These are phyloP conservation scores for Hyaloperonospora brassicae DNA, from an alignment of 352 stramenopile genomes.

Conservation along the genomic window DNA sequence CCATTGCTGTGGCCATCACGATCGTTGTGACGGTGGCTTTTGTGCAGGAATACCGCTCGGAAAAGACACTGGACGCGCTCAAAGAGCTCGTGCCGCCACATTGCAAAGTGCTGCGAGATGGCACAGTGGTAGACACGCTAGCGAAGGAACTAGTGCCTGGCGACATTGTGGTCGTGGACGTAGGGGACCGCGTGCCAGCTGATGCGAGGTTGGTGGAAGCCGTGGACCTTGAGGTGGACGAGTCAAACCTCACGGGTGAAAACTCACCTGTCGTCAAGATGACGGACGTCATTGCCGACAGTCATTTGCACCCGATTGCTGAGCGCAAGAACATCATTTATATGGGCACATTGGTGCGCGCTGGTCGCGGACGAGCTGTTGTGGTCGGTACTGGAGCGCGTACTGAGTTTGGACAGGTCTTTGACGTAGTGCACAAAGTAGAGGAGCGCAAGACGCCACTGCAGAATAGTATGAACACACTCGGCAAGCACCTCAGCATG, in stretches of 20 bases:
- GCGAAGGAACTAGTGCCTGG: conserved; percentile 76
- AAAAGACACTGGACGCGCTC: conserved; percentile 80
- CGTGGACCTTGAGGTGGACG: conserved; percentile 85
- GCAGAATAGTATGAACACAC: conserved; percentile 93
- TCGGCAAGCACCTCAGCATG: conserved; percentile 92
- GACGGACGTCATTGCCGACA: conserved; percentile 50
- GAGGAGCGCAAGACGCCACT: conserved; percentile 91
- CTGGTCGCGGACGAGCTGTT: conserved; percentile 87
- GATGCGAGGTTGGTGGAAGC: conserved; percentile 89
- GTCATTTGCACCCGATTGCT: conserved; percentile 59
- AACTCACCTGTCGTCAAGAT: conserved; percentile 77
- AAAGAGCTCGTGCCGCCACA: conserved; percentile 75
- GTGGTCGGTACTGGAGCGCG: conserved; percentile 90
- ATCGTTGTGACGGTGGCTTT: conserved; percentile 97
- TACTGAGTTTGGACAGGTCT: conserved; percentile 95
- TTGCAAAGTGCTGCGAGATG: conserved; percentile 57
- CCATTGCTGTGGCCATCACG: conserved; percentile 91
- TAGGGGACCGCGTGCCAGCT: conserved; percentile 89
- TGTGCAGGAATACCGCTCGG: conserved; percentile 82
- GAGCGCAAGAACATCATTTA: conserved; percentile 92
- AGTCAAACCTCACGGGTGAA: conserved; percentile 93
- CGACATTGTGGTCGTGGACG: conserved; percentile 83
- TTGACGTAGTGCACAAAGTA: conserved; percentile 90
- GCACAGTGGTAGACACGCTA: conserved; percentile 48
- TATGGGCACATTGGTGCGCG: conserved; percentile 93